These are phyloP conservation scores for Akebia trifoliata DNA, from an alignment of 164 flowering plant species.

Conservation along the genomic window DNA sequence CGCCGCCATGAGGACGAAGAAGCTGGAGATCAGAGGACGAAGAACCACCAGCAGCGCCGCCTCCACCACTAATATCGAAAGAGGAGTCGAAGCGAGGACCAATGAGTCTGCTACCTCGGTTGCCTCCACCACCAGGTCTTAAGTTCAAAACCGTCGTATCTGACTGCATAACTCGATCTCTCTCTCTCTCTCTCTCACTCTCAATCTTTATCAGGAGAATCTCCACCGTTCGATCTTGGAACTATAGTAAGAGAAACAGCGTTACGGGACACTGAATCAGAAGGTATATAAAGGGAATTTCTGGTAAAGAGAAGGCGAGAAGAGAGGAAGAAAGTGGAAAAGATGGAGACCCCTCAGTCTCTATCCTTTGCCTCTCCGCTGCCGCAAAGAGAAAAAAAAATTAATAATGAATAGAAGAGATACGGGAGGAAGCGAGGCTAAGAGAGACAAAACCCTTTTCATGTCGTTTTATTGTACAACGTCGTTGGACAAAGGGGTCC, in stretches of 20 bases:
- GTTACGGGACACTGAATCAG: background rate
- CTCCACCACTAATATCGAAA: constrained; percentile 32
- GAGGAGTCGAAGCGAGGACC: constrained; percentile 49
- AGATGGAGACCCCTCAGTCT: background rate
- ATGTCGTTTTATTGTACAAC: background rate
- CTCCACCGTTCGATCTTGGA: constrained; percentile 14
- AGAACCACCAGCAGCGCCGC: too few species aligned
- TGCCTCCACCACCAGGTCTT: constrained; percentile 91
- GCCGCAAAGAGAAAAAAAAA: background rate
- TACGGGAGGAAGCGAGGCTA: background rate
- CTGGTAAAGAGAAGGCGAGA: background rate
- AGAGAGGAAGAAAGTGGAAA: background rate
- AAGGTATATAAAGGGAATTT: background rate
- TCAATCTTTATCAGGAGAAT: constrained; percentile 1
- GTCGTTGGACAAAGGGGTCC: too few species aligned
- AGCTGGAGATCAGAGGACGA: constrained; percentile 34
- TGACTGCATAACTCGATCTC: constrained; percentile 72
- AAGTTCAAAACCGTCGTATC: constrained; percentile 87
- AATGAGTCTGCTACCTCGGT: constrained; percentile 47
- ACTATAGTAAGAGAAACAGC: background rate
- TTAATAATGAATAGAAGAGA: background rate
- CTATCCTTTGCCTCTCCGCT: background rate
- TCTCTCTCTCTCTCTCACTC: too few species aligned
- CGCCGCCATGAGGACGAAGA: constrained; percentile 46
- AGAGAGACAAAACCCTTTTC: background rate